Evolutionary conservation across 2,329 filamentous ascomycete genomes (phyloP).

Genomic region (Lachnellula subtilissima): DNA sequence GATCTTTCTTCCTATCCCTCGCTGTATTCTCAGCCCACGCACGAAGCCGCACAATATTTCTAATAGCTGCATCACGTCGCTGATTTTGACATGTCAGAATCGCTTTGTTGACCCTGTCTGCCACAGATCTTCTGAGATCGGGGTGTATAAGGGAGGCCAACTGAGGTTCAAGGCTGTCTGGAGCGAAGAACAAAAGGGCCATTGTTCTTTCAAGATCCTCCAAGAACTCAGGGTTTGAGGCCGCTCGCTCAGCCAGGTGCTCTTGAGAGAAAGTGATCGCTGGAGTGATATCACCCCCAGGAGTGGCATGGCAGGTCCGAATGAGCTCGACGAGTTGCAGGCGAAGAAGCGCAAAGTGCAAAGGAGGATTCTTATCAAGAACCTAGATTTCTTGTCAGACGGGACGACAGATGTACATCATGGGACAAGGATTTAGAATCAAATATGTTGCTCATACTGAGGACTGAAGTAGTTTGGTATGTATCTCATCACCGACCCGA

Average conservation of each 20-base stretch:
- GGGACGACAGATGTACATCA: background rate
- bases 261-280: constrained; percentile 84
- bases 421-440: constrained; percentile 11
- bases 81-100: constrained; percentile 71
- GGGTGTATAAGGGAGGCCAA: constrained; percentile 75
- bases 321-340: constrained; percentile 94
- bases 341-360: constrained; percentile 86
- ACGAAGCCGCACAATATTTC: constrained; percentile 73
- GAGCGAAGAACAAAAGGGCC: constrained; percentile 82
- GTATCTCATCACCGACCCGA: constrained; percentile 86
- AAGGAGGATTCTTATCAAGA: constrained; percentile 71
- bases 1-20: constrained; percentile 30
- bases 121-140: constrained; percentile 75
- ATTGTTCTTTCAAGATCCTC: constrained; percentile 89
- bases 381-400: constrained; percentile 53
- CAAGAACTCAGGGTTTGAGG: constrained; percentile 75
- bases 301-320: constrained; percentile 61
- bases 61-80: constrained; percentile 74
- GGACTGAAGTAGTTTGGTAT: constrained; percentile 73
- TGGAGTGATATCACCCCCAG: constrained; percentile 64
- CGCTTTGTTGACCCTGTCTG: constrained; percentile 81
- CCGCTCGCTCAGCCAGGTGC: constrained; percentile 81
- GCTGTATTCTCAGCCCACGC: constrained; percentile 68
- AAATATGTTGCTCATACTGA: constrained; percentile 68
- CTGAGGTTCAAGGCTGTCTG: constrained; percentile 71